These are phyloP conservation scores for Lodderomyces parapsilosis DNA, from an alignment of 1,139 yeast species.

Conservation along the genomic window DNA sequence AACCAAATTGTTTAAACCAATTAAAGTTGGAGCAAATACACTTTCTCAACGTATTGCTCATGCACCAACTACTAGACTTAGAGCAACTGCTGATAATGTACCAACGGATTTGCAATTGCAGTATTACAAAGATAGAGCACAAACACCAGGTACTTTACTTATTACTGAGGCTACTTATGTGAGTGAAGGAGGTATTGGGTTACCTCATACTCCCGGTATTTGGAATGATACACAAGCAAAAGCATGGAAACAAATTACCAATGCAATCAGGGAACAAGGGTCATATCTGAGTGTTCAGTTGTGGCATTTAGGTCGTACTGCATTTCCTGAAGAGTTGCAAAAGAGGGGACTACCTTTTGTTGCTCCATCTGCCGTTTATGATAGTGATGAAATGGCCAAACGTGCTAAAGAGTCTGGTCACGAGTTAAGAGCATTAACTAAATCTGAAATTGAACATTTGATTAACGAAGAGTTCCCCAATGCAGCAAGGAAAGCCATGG, in stretches of 20 bases:
- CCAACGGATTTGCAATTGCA: conserved; percentile 49
- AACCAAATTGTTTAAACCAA: conserved; percentile 46
- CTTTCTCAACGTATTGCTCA: conserved; percentile 45
- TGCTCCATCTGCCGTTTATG: conserved; percentile 26
- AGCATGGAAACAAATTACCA: conserved; percentile 51
- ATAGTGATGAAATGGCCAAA: conserved; percentile 22
- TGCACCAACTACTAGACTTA: conserved; percentile 57
- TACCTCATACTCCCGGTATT: conserved; percentile 52
- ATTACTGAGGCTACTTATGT: conserved; percentile 39
- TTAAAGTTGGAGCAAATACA: conserved; percentile 42
- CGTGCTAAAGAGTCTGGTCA: conserved; percentile 30
- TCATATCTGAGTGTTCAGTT: conserved; percentile 55
- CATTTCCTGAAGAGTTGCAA: conserved; percentile 42
- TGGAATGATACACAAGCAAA: conserved; percentile 45
- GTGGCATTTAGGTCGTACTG: conserved; percentile 61
- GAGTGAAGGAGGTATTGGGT: conserved; percentile 32
- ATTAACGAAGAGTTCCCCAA: conserved; percentile 32
- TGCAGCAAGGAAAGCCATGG: conserved; percentile 49
- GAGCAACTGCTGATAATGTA: conserved; percentile 39
- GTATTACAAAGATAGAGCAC: conserved; percentile 55
- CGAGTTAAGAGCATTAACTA: conserved; percentile 38
- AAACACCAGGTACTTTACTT: conserved; percentile 54
- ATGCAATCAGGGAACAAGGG: conserved; percentile 52
- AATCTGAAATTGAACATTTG: conserved; percentile 42
- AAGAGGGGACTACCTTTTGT: conserved; percentile 24